Conservation (phyloP, 2,329 filamentous ascomycete species). For the Cladophialophora bantiana region DNA sequence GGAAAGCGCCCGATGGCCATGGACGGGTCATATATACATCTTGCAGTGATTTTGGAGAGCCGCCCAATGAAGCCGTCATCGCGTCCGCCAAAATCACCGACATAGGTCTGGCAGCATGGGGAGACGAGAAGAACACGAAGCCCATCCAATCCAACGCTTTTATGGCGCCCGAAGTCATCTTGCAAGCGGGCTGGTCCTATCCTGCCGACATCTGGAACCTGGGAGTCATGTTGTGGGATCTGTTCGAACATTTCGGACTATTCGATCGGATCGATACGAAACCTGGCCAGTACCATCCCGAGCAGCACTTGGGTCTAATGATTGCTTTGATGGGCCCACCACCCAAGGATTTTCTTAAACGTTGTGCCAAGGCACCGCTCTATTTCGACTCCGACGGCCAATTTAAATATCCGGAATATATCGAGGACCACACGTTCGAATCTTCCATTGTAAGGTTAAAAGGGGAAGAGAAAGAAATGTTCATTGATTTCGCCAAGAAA, state of each 20-base stretch:
- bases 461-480: constrained; percentile 44
- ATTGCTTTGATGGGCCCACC: constrained; percentile 52
- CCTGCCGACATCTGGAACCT: constrained; percentile 53
- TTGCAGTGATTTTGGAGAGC: constrained; percentile 44
- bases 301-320: constrained; percentile 53
- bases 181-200: constrained; percentile 50
- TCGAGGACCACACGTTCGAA: constrained; percentile 35
- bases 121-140: constrained; percentile 52
- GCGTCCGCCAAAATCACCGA: constrained; percentile 47
- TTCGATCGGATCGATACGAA: constrained; percentile 48
- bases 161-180: constrained; percentile 51
- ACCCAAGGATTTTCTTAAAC: constrained; percentile 46
- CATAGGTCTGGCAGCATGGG: constrained; percentile 48
- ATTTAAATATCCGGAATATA: constrained; percentile 37
- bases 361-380: constrained; percentile 45
- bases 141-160: constrained; percentile 56
- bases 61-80: constrained; percentile 35
- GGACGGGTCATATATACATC: constrained; percentile 48
- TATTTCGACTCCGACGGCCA: constrained; percentile 38
- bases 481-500: constrained; percentile 45
- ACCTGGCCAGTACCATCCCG: constrained; percentile 48
- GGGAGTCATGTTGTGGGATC: constrained; percentile 50
- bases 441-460: constrained; percentile 39
- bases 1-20: constrained; percentile 44
- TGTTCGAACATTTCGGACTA: constrained; percentile 48